phyloP scores from a whole-genome alignment of 2,329 filamentous ascomycete genomes.

The Paracorniculantispora psalliotae region DNA sequence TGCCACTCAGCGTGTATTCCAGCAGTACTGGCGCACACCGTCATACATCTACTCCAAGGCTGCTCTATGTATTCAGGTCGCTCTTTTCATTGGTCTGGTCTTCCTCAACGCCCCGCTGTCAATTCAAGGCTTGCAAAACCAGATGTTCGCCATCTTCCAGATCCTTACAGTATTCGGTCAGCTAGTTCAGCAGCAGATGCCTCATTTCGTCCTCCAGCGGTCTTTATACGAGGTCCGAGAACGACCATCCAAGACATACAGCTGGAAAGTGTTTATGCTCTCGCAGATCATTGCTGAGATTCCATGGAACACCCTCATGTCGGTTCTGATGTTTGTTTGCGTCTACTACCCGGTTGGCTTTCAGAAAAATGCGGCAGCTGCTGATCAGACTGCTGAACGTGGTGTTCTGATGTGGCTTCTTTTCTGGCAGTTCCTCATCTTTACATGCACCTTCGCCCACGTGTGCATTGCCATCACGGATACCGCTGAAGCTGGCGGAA shows the following conservation, averaged over 20 bases:
- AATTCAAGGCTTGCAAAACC: constrained; percentile 76
- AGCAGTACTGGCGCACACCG: constrained; percentile 89
- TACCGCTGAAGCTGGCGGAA: constrained; percentile 68
- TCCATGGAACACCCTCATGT: constrained; percentile 75
- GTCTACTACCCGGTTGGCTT: constrained; percentile 87
- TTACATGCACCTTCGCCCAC: constrained; percentile 74
- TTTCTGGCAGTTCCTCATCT: constrained; percentile 69
- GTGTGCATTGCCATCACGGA: constrained; percentile 73
- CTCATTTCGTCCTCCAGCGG: constrained; percentile 77
- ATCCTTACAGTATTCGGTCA: constrained; percentile 76
- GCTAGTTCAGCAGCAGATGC: constrained; percentile 76
- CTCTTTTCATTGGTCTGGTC: constrained; percentile 77
- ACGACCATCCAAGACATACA: constrained; percentile 77
- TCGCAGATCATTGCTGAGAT: constrained; percentile 80
- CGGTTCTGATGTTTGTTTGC: constrained; percentile 67
- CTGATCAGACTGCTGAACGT: constrained; percentile 59
- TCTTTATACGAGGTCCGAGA: constrained; percentile 81
- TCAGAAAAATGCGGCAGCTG: constrained; percentile 61
- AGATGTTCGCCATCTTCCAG: constrained; percentile 84
- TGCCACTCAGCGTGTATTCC: constrained; percentile 71
- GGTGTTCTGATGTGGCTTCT: constrained; percentile 77
- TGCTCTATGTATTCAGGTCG: constrained; percentile 57
- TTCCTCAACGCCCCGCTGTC: constrained; percentile 69
- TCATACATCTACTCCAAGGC: constrained; percentile 84
- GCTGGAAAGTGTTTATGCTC: constrained; percentile 80